These are phyloP conservation scores for Pseudogymnoascus sp. DNA, from an alignment of 2,329 filamentous ascomycete species.

Conservation along the genomic window DNA sequence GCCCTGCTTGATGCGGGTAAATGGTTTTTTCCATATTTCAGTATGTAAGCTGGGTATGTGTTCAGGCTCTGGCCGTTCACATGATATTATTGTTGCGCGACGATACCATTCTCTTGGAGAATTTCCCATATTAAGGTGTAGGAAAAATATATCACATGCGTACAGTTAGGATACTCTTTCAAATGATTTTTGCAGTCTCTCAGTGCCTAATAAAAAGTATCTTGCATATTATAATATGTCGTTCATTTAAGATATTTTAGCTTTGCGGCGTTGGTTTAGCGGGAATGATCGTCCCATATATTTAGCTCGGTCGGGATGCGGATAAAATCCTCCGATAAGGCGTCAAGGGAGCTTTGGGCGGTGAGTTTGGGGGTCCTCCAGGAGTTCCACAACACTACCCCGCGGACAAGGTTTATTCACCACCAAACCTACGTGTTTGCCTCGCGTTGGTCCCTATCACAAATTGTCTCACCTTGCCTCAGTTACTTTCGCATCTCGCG, in stretches of 20 bases:
- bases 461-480: background rate
- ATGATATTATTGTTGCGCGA: background rate
- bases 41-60: background rate
- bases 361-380: background rate
- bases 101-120: background rate
- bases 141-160: background rate
- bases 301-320: background rate
- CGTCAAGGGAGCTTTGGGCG: background rate
- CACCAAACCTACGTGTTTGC: conserved; percentile 4
- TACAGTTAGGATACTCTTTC: background rate
- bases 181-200: background rate
- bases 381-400: background rate
- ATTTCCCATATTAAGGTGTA: background rate
- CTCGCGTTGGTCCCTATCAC: background rate
- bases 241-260: conserved; percentile 8
- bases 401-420: background rate
- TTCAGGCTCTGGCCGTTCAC: background rate
- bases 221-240: background rate
- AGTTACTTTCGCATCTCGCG: background rate
- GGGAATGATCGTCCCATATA: conserved; percentile 6
- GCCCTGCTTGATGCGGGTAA: background rate
- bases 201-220: background rate
- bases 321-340: conserved; percentile 2
- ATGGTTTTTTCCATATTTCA: background rate
- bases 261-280: background rate